Base-by-base conservation (phyloP, 257 asterid genomes). In the Solanum sejunctum region DNA sequence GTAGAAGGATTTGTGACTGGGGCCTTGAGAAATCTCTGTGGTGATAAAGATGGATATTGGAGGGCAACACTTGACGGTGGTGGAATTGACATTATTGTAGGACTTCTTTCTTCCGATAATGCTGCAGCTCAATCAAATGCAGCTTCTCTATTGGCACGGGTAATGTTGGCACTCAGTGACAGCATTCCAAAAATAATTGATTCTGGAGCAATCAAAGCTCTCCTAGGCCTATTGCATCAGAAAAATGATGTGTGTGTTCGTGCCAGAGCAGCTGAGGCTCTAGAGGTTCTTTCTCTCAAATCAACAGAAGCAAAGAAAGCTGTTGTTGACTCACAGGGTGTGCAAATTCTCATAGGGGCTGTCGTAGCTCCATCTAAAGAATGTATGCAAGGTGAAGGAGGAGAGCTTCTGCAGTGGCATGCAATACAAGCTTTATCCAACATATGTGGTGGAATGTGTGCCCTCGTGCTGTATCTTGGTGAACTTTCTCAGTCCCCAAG, bases 221-320 rank as follows among this genome's bases (percentile, higher is more conserved):
- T 95, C 88, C 90, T 94, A 49, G 78, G 89, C 75, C 98, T 95
- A 64, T 81, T 93, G 88, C 88, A 81, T 85, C 90, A 91, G 87
- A 83, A 91, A 77, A 93, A 93, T 70, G 95, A 95, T 83, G 92
- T 92, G 55, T 86, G 92, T 36, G 97, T 93, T 72, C 88, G 97
- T 90, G 95, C 93, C 85, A 95, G 92, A 88, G 97, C 97, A 72
- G 97, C 98, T 43, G 99, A 94, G 89, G 99, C 99, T 75, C 86
- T 95, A 83, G 93, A 92, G 80, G 95, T 92, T 71, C 88, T 95
- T 86, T 93, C 97, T 84, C 87, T 85, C 12, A 92, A 90, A 92
- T 95, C 99, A 81, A 79, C 88, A 28, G 55, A 87, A 85, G 97
- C 95, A 72, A 94, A 88, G 86, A 87, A 92, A 87, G 84, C 86